Conservation (phyloP, 2,329 filamentous ascomycete species). For the Aspergillus jensenii region DNA sequence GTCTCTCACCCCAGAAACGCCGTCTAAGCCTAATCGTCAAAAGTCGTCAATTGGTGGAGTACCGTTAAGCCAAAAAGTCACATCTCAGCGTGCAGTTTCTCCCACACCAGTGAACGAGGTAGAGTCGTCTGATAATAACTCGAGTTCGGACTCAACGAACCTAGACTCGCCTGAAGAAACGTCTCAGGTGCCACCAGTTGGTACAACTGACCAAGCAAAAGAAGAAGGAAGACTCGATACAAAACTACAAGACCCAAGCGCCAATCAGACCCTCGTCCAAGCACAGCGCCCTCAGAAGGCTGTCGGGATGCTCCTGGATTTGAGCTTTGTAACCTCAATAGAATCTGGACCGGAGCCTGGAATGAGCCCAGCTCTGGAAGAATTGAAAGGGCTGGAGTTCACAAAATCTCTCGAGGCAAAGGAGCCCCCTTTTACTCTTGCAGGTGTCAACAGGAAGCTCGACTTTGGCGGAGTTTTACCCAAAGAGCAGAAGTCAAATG, state of each 20-base stretch:
- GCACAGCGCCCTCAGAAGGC: neutral
- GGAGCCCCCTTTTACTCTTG: neutral
- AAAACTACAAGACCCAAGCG: neutral
- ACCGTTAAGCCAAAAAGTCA: neutral
- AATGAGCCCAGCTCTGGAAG: slow-evolving; percentile 18
- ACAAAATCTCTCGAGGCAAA: neutral
- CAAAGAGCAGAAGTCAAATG: neutral
- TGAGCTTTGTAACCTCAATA: slow-evolving; percentile 14
- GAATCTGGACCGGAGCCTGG: neutral
- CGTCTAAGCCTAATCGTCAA: neutral
- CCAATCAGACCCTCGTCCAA: neutral
- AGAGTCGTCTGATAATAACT: neutral
- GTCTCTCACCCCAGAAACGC: neutral
- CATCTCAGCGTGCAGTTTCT: neutral
- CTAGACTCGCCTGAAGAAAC: neutral
- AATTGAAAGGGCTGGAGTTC: slow-evolving; percentile 24
- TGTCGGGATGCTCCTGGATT: slow-evolving; percentile 22
- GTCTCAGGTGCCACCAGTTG: neutral
- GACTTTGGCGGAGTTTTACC: neutral
- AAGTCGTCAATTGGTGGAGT: neutral
- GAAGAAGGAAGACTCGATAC: neutral
- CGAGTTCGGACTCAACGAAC: neutral
- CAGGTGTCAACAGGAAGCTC: neutral
- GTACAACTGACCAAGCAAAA: neutral
- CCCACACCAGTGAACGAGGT: neutral